A percentile compares a stretch with the other conserved stretches of the same genome.
Evolutionary conservation across 2,329 filamentous ascomycete species (phyloP).

Genomic region (Pseudovirgaria hyperparasitica): DNA sequence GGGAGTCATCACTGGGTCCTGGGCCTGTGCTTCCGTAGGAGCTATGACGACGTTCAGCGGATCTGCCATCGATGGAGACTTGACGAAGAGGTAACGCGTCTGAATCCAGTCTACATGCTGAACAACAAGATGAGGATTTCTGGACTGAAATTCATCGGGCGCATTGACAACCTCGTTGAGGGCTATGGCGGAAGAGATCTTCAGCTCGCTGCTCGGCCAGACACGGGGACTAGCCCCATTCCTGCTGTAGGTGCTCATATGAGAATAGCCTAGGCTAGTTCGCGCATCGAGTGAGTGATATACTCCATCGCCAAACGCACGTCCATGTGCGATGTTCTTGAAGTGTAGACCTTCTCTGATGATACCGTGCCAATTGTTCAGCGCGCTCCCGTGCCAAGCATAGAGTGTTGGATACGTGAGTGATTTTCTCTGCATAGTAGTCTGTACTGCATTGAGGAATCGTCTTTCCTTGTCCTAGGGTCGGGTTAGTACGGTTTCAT

Average conservation of each 20-base stretch:
- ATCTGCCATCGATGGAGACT: too few species aligned
- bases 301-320: slow-evolving; percentile 65
- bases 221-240: slow-evolving; percentile 4
- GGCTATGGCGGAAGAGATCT: slow-evolving; percentile 48
- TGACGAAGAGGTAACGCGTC: slow-evolving; percentile 69
- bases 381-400: slow-evolving; percentile 70
- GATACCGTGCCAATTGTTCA: slow-evolving; percentile 83
- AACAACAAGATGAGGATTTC: slow-evolving; percentile 56
- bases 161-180: slow-evolving; percentile 79
- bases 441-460: slow-evolving; percentile 52
- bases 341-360: slow-evolving; percentile 72
- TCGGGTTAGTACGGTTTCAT: background rate
- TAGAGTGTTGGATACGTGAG: slow-evolving; percentile 57
- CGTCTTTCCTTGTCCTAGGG: slow-evolving; percentile 60
- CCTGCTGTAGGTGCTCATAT: slow-evolving; percentile 6
- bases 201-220: slow-evolving; percentile 58
- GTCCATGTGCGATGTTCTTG: slow-evolving; percentile 47
- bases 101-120: slow-evolving; percentile 75
- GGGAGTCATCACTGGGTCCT: slow-evolving; percentile 30
- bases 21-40: too few species aligned
- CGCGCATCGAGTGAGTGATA: slow-evolving; percentile 57
- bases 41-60: too few species aligned
- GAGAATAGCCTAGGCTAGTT: slow-evolving; percentile 43
- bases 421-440: slow-evolving; percentile 27
- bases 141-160: slow-evolving; percentile 46